Percentiles rank a stretch among this genome's conserved stretches.
phyloP scores from a whole-genome alignment of 2,329 filamentous ascomycete genomes.

The Fusarium sacchari region DNA sequence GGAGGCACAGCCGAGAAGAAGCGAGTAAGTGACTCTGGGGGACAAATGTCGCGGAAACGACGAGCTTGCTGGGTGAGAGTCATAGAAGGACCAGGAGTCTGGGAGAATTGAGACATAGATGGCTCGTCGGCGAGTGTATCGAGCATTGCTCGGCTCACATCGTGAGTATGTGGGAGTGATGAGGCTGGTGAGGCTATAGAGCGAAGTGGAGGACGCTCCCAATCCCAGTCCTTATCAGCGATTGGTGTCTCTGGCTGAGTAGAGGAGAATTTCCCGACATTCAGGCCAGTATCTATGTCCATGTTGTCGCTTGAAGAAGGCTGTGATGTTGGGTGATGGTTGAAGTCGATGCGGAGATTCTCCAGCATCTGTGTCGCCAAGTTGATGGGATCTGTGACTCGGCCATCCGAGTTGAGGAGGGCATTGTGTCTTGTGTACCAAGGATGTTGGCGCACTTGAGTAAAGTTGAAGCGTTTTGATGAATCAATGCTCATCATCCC shows the following conservation, averaged over 20 bases:
- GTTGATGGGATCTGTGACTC: conserved; percentile 79
- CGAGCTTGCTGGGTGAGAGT: conserved; percentile 90
- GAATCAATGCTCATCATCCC: conserved; percentile 92
- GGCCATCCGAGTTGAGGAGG: conserved; percentile 78
- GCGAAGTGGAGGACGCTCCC: conserved; percentile 78
- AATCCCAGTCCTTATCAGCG: conserved; percentile 82
- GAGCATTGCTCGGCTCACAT: conserved; percentile 56
- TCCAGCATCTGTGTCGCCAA: conserved; percentile 97
- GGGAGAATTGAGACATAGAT: conserved; percentile 85
- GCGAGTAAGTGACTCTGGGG: conserved; percentile 84
- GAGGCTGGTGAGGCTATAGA: conserved; percentile 56
- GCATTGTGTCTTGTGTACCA: conserved; percentile 91
- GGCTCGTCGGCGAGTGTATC: conserved; percentile 86
- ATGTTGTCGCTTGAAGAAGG: conserved; percentile 63
- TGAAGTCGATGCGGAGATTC: conserved; percentile 88
- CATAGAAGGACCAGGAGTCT: conserved; percentile 79
- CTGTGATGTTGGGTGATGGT: conserved; percentile 68
- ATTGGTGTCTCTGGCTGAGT: conserved; percentile 86
- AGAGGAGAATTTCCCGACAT: conserved; percentile 69
- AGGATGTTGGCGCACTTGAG: conserved; percentile 87
- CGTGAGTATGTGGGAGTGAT: conserved; percentile 47
- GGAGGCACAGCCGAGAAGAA: conserved; percentile 89
- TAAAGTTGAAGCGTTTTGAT: conserved; percentile 80
- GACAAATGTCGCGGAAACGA: conserved; percentile 90
- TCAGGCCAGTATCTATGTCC: conserved; percentile 71